Conservation (phyloP, 345 rosid genomes). For the Euphorbia pulcherrima region DNA sequence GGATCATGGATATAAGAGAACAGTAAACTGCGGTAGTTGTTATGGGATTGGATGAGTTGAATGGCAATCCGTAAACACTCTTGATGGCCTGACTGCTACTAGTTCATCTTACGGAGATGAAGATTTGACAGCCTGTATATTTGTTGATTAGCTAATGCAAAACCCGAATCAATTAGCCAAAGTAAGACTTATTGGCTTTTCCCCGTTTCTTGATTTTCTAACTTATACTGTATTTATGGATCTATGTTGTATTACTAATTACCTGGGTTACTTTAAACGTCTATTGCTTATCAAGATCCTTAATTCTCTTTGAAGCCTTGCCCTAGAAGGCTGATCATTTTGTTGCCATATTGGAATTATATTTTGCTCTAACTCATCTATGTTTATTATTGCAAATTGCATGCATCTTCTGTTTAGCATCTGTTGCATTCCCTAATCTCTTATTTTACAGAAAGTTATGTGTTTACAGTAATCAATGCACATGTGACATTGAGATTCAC, state of each 20-base stretch:
- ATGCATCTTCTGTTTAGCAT: not conserved
- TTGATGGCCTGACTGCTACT: constrained; percentile 16
- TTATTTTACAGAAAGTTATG: not conserved
- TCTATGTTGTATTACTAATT: not conserved
- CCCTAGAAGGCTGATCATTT: not conserved
- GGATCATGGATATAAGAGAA: constrained; percentile 21
- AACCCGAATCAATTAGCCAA: constrained; percentile 25
- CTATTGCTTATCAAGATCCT: not conserved
- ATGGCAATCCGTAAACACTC: constrained; percentile 19
- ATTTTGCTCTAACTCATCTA: not conserved
- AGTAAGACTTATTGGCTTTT: constrained; percentile 17
- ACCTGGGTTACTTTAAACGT: not conserved
- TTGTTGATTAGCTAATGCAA: constrained; percentile 14
- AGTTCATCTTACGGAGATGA: constrained; percentile 14
- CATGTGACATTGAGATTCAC: not conserved
- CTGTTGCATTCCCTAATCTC: not conserved
- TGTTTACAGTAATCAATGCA: constrained; percentile 7
- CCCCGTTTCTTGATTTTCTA: constrained; percentile 3
- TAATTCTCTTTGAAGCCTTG: not conserved
- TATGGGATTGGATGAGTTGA: constrained; percentile 26
- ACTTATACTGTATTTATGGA: constrained; percentile 2
- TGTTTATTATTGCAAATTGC: not conserved
- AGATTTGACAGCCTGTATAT: constrained; percentile 12
- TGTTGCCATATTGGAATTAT: not conserved
- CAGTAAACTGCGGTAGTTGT: constrained; percentile 18